Evolutionary conservation across 495 filamentous ascomycete species (phyloP).

Genomic region (Gamarada debralockiae): DNA sequence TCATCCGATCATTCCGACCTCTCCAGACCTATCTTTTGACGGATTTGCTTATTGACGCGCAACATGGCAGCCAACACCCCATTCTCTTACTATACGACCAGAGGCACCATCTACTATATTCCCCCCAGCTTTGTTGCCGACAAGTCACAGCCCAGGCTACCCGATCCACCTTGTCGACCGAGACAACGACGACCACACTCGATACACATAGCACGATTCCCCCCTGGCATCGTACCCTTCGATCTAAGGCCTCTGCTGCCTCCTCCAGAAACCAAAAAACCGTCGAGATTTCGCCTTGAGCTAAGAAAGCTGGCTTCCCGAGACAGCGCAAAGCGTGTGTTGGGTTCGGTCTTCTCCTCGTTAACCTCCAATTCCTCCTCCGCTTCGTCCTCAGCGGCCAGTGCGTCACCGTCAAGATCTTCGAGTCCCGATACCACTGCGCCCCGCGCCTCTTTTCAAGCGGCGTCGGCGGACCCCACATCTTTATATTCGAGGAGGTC

Average conservation of each 20-base stretch:
- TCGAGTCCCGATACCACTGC: slow-evolving; percentile 9
- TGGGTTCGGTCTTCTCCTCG: slow-evolving; percentile 29
- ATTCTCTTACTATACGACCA: slow-evolving; percentile 11
- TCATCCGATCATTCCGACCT: not conserved
- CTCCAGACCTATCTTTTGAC: not conserved
- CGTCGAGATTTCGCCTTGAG: slow-evolving; percentile 21
- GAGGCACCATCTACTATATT: slow-evolving; percentile 20
- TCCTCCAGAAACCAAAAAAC: slow-evolving; percentile 22
- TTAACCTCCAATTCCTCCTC: slow-evolving; percentile 14
- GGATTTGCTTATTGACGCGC: slow-evolving; percentile 9
- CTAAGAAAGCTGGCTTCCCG: slow-evolving; percentile 33
- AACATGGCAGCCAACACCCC: slow-evolving; percentile 17
- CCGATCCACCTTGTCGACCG: slow-evolving; percentile 45
- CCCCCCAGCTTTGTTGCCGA: slow-evolving; percentile 1
- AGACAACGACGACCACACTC: slow-evolving; percentile 48
- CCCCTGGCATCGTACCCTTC: slow-evolving; percentile 43
- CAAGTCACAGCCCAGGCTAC: slow-evolving; percentile 21
- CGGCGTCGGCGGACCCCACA: slow-evolving; percentile 16
- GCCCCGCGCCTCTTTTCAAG: slow-evolving; percentile 5
- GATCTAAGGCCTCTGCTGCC: slow-evolving; percentile 38
- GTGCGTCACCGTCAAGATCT: slow-evolving; percentile 14
- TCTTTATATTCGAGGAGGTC: slow-evolving; percentile 20
- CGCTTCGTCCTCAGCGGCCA: slow-evolving; percentile 19
- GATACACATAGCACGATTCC: slow-evolving; percentile 53
- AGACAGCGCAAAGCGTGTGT: slow-evolving; percentile 32